Conservation (phyloP, 1,139 yeast species). For the Yamadazyma songkhlaensis region DNA sequence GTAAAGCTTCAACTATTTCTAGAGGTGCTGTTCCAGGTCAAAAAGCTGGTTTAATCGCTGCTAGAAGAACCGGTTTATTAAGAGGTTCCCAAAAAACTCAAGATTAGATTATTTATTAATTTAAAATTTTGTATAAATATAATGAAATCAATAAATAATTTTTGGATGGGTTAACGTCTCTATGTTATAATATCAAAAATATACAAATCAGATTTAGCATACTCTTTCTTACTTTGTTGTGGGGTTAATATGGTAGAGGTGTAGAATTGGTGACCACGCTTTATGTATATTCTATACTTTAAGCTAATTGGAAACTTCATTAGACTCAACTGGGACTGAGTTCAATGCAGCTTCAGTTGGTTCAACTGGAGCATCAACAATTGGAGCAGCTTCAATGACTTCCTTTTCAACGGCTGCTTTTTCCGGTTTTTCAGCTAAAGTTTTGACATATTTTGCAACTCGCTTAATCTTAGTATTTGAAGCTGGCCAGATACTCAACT, state of each 20-base stretch:
- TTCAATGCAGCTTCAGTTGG: no score
- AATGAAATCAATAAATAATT: conserved; percentile 10
- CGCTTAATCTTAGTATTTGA: conserved; percentile 24
- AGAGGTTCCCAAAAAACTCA: conserved; percentile 99
- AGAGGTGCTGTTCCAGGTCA: conserved; percentile 99
- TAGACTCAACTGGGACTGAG: no score
- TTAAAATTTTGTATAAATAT: conserved; percentile 11
- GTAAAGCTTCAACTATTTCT: conserved; percentile 98
- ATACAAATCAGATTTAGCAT: conserved; percentile 5
- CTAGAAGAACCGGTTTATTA: conserved; percentile 99
- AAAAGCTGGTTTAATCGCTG: conserved; percentile 99
- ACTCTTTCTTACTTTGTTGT: neutral
- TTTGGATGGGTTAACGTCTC: conserved; percentile 8
- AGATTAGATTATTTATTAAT: conserved; percentile 43
- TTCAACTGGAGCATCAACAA: neutral
- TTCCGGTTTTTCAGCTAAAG: conserved; percentile 3
- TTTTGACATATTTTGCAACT: neutral
- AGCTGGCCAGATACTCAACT: conserved; percentile 39
- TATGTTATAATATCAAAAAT: conserved; percentile 10
- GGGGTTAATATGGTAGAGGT: no score
- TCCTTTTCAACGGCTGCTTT: no score
- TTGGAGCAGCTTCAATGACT: no score
- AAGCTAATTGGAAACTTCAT: no score
- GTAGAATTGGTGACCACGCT: no score
- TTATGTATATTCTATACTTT: no score